Evolutionary conservation across 2,329 filamentous ascomycete species (phyloP).

Genomic region (Fusarium avenaceum): DNA sequence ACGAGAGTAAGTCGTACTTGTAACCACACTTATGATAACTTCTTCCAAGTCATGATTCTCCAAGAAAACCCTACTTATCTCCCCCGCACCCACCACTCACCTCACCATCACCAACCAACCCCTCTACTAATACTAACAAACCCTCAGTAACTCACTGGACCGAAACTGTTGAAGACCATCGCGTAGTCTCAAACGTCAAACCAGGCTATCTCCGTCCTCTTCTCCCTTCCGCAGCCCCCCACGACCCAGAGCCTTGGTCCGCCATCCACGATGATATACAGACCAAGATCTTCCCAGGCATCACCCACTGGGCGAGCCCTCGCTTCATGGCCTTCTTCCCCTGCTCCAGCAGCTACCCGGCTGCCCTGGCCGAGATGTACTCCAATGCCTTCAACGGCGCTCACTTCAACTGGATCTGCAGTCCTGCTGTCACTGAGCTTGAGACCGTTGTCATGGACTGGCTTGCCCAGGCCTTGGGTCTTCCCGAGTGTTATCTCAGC

Average conservation of each 20-base stretch:
- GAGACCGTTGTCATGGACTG: constrained; percentile 95
- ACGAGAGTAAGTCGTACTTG: constrained; percentile 75
- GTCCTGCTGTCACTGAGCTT: constrained; percentile 90
- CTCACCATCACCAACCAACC: neutral
- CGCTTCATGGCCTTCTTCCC: constrained; percentile 98
- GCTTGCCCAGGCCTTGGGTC: constrained; percentile 80
- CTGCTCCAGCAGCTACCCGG: constrained; percentile 82
- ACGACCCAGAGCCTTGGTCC: constrained; percentile 78
- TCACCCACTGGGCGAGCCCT: constrained; percentile 95
- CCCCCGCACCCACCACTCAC: constrained; percentile 6
- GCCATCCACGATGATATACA: constrained; percentile 88
- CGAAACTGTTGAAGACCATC: constrained; percentile 76
- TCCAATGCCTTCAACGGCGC: constrained; percentile 88
- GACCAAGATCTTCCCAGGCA: constrained; percentile 86
- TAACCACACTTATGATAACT: neutral
- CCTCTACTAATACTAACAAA: constrained; percentile 2
- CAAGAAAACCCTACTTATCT: neutral
- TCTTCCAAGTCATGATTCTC: constrained; percentile 49
- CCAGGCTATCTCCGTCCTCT: constrained; percentile 89
- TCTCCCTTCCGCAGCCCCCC: constrained; percentile 76
- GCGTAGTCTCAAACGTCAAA: constrained; percentile 81
- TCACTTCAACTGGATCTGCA: constrained; percentile 98
- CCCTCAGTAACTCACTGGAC: constrained; percentile 84
- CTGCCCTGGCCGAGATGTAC: constrained; percentile 93
- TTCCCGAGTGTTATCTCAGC: constrained; percentile 81